Evolutionary conservation across 352 stramenopile species (phyloP), one percentile per base, ranked within the genome.

Genomic region (Blastocystis sp.): DNA sequence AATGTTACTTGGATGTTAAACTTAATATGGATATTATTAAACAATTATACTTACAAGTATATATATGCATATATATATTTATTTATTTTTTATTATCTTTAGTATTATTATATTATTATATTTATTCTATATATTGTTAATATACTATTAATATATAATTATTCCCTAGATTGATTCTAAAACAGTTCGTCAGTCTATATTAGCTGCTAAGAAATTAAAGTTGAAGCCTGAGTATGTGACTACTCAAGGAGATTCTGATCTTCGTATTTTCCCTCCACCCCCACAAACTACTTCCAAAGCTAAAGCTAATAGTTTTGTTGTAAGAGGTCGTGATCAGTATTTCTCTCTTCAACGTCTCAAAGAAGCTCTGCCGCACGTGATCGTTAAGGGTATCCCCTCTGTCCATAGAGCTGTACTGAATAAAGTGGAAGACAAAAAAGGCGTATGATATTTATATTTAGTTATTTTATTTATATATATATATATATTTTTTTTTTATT

Each of bases 331-430:
- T 18, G 78, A 78, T 18, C 58, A 68, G 31, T 93, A 91, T 67
- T 93, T 93, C 68, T 78, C 77, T 7, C 86, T 95, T 73, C 86
- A 95, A 71, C 76, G 80, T 11, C 72, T 95, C 2, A 98, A 98
- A 77, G 71, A 74, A 2, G 80, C 84, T 36, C 73, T 96, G 11
- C 88, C 88, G 2, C 74, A 77, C 7, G 86, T 98, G 6, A 96
- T 97, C 70, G 88, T 97, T 10, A 83, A 94, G 68, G 91, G 90
- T 33, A 95, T 97, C 58, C 77, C 86, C 21, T 91, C 81, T 6
- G 86, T 99, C 0, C 91, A 94, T 68, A 80, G 90, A 43, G 89
- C 90, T 0, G 89, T 99, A 39, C 95, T 98, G 67, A 95, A 95
- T 72, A 89, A 94, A 69, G 84, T 89, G 64, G 81, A 94, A 70